A percentile compares a stretch with the other conserved stretches of the same genome.
These are phyloP conservation scores for Marchantia polymorpha DNA, from an alignment of 225 moss, liverwort and hornwort species.

Conservation along the genomic window DNA sequence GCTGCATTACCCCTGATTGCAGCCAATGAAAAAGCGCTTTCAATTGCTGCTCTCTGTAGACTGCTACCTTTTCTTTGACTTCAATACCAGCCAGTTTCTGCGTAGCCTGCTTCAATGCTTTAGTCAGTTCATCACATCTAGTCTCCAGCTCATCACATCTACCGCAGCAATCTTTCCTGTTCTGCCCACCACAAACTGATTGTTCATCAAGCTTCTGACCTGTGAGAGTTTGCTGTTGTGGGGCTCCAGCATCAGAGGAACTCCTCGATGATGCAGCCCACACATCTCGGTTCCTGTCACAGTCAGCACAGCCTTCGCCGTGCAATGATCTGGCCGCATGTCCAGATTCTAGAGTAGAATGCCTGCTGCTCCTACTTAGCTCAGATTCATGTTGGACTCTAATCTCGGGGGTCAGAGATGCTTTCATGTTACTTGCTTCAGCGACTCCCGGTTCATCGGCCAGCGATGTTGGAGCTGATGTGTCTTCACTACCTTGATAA, in stretches of 20 bases:
- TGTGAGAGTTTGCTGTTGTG: conserved; percentile 18
- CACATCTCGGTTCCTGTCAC: conserved; percentile 16
- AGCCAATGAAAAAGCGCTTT: conserved; percentile 24
- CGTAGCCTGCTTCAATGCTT: conserved; percentile 21
- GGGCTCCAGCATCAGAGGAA: not conserved
- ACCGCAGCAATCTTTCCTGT: conserved; percentile 9
- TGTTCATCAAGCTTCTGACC: conserved; percentile 21
- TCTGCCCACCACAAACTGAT: conserved; percentile 19
- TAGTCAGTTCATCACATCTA: conserved; percentile 26
- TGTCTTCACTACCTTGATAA: conserved; percentile 14
- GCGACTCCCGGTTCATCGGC: not conserved
- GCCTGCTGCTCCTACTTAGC: conserved; percentile 17
- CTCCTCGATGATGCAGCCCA: conserved; percentile 10
- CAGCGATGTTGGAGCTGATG: conserved; percentile 5
- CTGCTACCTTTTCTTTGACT: conserved; percentile 24
- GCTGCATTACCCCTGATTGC: conserved; percentile 23
- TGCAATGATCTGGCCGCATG: not conserved
- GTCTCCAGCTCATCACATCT: conserved; percentile 29
- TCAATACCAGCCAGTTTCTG: conserved; percentile 19
- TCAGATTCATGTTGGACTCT: conserved; percentile 11
- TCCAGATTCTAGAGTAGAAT: not conserved
- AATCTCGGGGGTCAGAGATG: conserved; percentile 6
- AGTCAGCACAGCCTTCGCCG: conserved; percentile 17
- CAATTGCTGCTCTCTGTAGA: conserved; percentile 33
- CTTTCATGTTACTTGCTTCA: conserved; percentile 8